These are phyloP conservation scores for Grosmannia serpens DNA, from an alignment of 2,329 filamentous ascomycete species.

Conservation along the genomic window DNA sequence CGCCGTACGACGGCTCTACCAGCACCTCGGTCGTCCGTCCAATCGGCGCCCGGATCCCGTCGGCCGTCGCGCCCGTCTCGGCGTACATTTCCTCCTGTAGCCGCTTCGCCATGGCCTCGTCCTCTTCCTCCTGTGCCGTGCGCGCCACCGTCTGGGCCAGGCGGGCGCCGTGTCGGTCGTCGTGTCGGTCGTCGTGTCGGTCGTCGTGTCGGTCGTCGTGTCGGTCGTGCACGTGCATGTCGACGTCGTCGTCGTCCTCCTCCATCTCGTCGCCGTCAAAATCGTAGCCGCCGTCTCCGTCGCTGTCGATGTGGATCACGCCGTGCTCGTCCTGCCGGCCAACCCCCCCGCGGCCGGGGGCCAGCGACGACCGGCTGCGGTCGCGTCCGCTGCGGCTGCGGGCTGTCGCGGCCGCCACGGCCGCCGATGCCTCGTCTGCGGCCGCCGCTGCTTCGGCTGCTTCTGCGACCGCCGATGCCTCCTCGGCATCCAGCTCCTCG, in stretches of 20 bases:
- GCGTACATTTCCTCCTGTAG: conserved; percentile 85
- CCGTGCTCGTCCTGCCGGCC: conserved; percentile 42
- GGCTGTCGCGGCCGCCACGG: neutral
- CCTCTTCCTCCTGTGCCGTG: conserved; percentile 62
- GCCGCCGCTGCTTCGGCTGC: conserved; percentile 6
- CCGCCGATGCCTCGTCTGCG: conserved; percentile 2
- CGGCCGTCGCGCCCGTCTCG: conserved; percentile 29
- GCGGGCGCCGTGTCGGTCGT: conserved; percentile 27
- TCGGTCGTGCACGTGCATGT: conserved; percentile 29
- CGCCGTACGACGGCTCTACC: conserved; percentile 55
- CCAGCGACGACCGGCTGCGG: neutral
- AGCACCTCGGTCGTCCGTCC: conserved; percentile 84
- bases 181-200: conserved; percentile 27
- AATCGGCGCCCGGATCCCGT: conserved; percentile 78
- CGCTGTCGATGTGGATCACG: conserved; percentile 67
- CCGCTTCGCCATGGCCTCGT: conserved; percentile 83
- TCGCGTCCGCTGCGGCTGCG: conserved; percentile 5
- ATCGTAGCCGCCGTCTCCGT: conserved; percentile 48
- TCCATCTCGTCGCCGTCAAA: conserved; percentile 23
- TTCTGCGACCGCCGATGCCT: neutral
- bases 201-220: conserved; percentile 28
- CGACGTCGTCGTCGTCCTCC: conserved; percentile 15
- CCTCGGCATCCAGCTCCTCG: too few relatives aligned
- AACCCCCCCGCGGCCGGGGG: neutral
- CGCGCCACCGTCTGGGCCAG: conserved; percentile 29